Evolutionary conservation across 2,329 filamentous ascomycete species (phyloP), one percentile per base, ranked within the genome.

Genomic region (Dactylonectria macrodidyma): DNA sequence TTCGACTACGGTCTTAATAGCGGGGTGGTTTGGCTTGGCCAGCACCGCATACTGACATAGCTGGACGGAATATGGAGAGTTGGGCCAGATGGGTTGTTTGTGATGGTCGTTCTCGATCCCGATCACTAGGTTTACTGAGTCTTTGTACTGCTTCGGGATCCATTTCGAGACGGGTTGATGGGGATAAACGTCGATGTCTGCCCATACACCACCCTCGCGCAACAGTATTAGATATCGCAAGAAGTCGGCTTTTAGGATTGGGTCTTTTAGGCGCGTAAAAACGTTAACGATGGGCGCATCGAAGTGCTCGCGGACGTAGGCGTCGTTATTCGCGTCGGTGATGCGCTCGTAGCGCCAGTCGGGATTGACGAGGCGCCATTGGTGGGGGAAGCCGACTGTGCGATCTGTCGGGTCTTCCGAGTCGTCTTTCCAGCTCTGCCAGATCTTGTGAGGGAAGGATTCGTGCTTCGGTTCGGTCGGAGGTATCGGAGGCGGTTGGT

Each of bases 21-120:
- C 86, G 1, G 91, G 91, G 73, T 93, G 91, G 2, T 90, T 90
- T 0, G 91, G 90, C 77, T 93, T 93, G n/a, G 89, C 82, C 73
- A 93, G 89, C 51, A 93, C 91, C 1, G 91, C 92, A 88, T 92
- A 93, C 75, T 93, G 92, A 74, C 91, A 93, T 77, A 93, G 91
- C 75, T 93, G 91, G 59, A 93, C 89, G 12, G 91, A 92, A 78
- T 93, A 93, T 5, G 84, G 83, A 19, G 91, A 87, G 73, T 91
- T 89, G 0, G 90, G 89, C 77, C 77, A 78, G 46, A 78, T 78
- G 62, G 74, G 76, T n/a, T 60, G 46, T 26, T 78, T 76, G 59
- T 78, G 72, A 33, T 78, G 75, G 73, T 93, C 91, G 12, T 91
- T 91, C 79, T 93, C 92, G 64, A 93, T 93, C 14, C 91, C 91